Evolutionary conservation across 2,329 filamentous ascomycete genomes (phyloP).

Genomic region (Penicillium sumatraense): DNA sequence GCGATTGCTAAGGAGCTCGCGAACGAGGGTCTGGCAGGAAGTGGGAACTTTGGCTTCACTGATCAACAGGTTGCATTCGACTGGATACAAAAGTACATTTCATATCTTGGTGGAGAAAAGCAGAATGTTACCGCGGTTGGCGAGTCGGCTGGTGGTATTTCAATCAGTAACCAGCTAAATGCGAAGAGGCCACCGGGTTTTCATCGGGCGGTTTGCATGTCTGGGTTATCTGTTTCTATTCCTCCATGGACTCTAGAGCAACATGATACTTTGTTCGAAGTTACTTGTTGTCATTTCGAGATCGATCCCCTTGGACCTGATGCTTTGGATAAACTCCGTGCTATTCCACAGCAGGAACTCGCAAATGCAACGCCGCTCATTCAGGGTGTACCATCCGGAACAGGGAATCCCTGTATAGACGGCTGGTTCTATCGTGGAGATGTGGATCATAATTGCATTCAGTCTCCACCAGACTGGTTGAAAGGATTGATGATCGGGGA

Average conservation of each 20-base stretch:
- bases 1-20: constrained; percentile 21
- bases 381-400: constrained; percentile 27
- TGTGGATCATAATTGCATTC: constrained; percentile 16
- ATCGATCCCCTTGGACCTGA: constrained; percentile 19
- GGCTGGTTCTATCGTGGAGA: constrained; percentile 28
- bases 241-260: constrained; percentile 28
- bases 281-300: constrained; percentile 24
- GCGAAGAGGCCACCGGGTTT: constrained; percentile 24
- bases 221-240: constrained; percentile 26
- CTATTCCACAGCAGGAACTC: constrained; percentile 28
- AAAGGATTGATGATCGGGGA: constrained; percentile 30
- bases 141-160: constrained; percentile 34
- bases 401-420: constrained; percentile 32
- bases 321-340: constrained; percentile 23
- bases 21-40: constrained; percentile 24
- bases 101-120: constrained; percentile 38
- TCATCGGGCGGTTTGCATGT: constrained; percentile 31
- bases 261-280: constrained; percentile 26
- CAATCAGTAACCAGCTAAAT: constrained; percentile 30
- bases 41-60: constrained; percentile 47
- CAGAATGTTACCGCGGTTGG: constrained; percentile 35
- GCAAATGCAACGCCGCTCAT: constrained; percentile 28
- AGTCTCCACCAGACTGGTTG: constrained; percentile 26
- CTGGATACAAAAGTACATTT: constrained; percentile 42
- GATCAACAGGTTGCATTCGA: constrained; percentile 38